Evolutionary conservation across 345 rosid species (phyloP), one percentile per base, ranked within the genome.

Genomic region (Microcos paniculata): DNA sequence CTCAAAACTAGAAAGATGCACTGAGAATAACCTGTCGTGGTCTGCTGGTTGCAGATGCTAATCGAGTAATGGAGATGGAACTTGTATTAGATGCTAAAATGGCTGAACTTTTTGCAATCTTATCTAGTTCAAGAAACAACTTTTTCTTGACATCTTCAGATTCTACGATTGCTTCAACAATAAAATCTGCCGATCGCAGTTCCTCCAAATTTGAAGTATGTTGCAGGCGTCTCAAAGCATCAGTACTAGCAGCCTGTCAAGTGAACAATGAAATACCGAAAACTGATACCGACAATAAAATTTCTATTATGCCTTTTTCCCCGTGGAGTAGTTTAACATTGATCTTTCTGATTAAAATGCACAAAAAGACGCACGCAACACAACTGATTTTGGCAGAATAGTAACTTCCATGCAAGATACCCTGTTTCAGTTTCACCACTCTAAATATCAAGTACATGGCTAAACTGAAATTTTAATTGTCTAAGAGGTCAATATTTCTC

Each of bases 61-160:
- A 82, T 72, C 96, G 94, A 77, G 98, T 91, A 45, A 95, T 91
- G 76, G 97, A 91, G 78, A 95, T 90, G 72, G 98, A 91, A 79
- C 98, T 95, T 49, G 98, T 95, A 70, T 95, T 95, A 13, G 98
- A 92, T 6, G 98, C 98, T 83, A 95, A 84, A 63, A 95, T 86
- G 14, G 94, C 86, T 72, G 92, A 85, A 59, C 82, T 72, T 80
- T 92, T 95, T 6, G 85, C 79, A 35, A 89, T 80, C 84, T 77
- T 85, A 80, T 91, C 96, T 5, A 95, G 68, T 40, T 89, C 86
- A 43, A 73, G 31, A 73, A 93, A 93, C 81, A 93, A 79, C 74
- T 80, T 88, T 80, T 85, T 91, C 90, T 95, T 93, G 45, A 83
- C 85, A 42, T 84, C 93, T 82, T 95, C 97, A 3, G 97, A 90